Percentiles rank a stretch among this genome's conserved stretches.
These are phyloP conservation scores for Chaetoscypha palmicola DNA, from an alignment of 2,329 filamentous ascomycete genomes.

Conservation along the genomic window DNA sequence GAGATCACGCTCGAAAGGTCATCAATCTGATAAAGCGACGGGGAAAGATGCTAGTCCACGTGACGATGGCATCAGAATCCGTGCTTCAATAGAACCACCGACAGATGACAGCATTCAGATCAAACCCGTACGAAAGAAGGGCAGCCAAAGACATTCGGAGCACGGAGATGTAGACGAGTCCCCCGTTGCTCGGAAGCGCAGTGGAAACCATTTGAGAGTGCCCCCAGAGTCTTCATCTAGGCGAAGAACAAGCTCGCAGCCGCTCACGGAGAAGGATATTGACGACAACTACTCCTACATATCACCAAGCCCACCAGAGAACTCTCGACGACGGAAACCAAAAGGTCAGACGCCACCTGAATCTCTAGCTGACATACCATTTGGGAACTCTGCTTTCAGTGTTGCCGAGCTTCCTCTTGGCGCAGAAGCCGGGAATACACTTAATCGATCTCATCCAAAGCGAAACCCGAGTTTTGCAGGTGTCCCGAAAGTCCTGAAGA, in stretches of 20 bases:
- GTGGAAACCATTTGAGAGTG: conserved; percentile 18
- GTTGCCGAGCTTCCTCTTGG: conserved; percentile 51
- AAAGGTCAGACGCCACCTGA: conserved; percentile 29
- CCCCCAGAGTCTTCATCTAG: conserved; percentile 14
- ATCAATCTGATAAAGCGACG: neutral
- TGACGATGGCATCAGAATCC: conserved; percentile 17
- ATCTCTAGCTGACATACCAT: conserved; percentile 53
- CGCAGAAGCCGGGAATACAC: conserved; percentile 43
- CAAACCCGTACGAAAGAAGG: conserved; percentile 13
- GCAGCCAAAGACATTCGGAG: conserved; percentile 14
- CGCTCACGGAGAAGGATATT: conserved; percentile 10
- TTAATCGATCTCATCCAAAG: conserved; percentile 37
- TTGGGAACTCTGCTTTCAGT: conserved; percentile 61
- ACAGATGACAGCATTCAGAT: conserved; percentile 6
- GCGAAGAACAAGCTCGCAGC: conserved; percentile 14
- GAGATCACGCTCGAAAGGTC: conserved; percentile 1
- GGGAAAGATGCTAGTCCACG: conserved; percentile 11
- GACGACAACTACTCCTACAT: conserved; percentile 17
- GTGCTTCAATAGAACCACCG: conserved; percentile 13
- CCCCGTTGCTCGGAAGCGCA: conserved; percentile 19
- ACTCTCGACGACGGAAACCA: conserved; percentile 15
- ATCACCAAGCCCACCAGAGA: conserved; percentile 21
- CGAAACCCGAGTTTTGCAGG: conserved; percentile 51
- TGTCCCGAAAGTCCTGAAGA: conserved; percentile 57
- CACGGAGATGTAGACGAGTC: conserved; percentile 6